A percentile compares a stretch with the other conserved stretches of the same genome.
Evolutionary conservation across 768 basidiomycete genomes (phyloP).

Genomic region (Udeniomyces megalosporus): DNA sequence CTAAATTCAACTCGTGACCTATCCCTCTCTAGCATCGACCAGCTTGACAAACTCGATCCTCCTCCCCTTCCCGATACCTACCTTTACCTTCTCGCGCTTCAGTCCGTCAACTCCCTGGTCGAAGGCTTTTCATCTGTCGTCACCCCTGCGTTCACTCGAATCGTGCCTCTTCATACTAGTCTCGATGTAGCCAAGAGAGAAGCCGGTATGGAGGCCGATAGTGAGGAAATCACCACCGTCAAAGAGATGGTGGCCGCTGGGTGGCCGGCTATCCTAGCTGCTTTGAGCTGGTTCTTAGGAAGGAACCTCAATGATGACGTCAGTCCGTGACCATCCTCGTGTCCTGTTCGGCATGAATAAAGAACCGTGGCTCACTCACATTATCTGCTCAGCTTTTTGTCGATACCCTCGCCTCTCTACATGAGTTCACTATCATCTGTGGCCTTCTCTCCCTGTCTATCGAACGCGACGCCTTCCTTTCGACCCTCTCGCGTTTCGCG

Average conservation of each 20-base stretch:
- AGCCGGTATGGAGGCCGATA: not conserved
- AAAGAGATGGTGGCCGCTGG: conserved; percentile 66
- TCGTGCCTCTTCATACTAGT: conserved; percentile 41
- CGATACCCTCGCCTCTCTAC: conserved; percentile 64
- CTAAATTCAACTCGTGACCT: not conserved
- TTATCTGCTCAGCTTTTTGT: conserved; percentile 43
- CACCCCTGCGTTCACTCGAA: conserved; percentile 54
- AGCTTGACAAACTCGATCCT: conserved; percentile 90
- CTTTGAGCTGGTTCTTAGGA: conserved; percentile 70
- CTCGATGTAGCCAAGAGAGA: conserved; percentile 21
- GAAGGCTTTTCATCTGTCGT: conserved; percentile 66
- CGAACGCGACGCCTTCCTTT: conserved; percentile 84
- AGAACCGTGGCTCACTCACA: not conserved
- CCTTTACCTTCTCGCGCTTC: conserved; percentile 76
- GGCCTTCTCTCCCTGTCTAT: conserved; percentile 76
- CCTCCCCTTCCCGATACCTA: conserved; percentile 88
- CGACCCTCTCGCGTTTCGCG: conserved; percentile 71
- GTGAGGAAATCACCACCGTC: conserved; percentile 27
- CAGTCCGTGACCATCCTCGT: not conserved
- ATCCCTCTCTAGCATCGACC: conserved; percentile 58
- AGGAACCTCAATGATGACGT: conserved; percentile 75
- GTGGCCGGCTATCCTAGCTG: conserved; percentile 86
- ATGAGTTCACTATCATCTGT: conserved; percentile 69
- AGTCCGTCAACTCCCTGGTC: conserved; percentile 69
- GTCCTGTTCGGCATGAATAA: not conserved